Conservation (phyloP, 441 rosid genomes). For the Macaranga tanarius region DNA sequence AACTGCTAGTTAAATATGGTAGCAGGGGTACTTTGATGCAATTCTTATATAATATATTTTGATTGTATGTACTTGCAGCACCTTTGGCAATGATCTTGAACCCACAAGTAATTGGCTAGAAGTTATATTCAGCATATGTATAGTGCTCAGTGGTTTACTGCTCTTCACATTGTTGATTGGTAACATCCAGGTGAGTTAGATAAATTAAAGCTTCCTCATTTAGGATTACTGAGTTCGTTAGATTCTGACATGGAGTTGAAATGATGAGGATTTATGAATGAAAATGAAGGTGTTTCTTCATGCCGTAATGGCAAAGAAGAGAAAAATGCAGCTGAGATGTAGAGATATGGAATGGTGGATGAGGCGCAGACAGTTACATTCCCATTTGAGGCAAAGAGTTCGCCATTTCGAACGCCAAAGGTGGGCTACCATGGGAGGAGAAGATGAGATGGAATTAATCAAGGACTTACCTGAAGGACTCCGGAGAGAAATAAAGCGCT, state of each 20-base stretch:
- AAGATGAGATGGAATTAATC: conserved; percentile 54
- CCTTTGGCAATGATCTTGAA: conserved; percentile 71
- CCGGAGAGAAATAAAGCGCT: conserved; percentile 59
- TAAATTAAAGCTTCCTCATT: not conserved
- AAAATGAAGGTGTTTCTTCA: conserved; percentile 52
- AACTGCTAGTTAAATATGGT: not conserved
- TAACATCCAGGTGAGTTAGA: conserved; percentile 56
- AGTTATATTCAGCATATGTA: conserved; percentile 62
- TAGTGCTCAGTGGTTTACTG: conserved; percentile 58
- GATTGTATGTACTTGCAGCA: conserved; percentile 35
- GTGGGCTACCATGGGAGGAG: conserved; percentile 58
- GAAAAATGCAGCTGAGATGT: conserved; percentile 57
- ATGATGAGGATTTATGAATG: not conserved
- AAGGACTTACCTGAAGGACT: conserved; percentile 72
- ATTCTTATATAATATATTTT: not conserved
- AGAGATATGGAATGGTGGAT: conserved; percentile 83
- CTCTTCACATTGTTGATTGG: conserved; percentile 75
- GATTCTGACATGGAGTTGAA: not conserved
- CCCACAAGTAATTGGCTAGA: conserved; percentile 75
- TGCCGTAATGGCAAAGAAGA: conserved; percentile 65
- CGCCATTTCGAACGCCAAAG: conserved; percentile 60
- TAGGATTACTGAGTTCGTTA: not conserved
- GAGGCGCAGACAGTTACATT: conserved; percentile 60
- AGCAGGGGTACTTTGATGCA: too few species aligned
- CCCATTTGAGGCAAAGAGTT: conserved; percentile 56